Conservation (phyloP, 805 yeast species). For the Yamadazyma takamatsuzukensis region DNA sequence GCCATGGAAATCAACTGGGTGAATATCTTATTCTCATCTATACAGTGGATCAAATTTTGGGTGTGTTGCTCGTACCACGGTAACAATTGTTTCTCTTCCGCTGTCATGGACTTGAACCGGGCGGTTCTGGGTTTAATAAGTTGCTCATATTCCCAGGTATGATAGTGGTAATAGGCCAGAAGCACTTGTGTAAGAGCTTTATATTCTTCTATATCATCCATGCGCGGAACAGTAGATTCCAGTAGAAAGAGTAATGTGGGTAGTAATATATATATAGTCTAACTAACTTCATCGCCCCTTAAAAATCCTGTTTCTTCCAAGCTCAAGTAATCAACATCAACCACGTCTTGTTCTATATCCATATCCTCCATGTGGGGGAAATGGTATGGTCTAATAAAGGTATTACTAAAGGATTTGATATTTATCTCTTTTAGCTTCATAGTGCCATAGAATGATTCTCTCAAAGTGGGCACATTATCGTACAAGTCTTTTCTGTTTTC, state of each 20-base stretch:
- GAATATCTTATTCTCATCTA: constrained; percentile 44
- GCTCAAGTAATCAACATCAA: constrained; percentile 13
- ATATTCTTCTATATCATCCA: constrained; percentile 29
- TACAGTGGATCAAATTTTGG: constrained; percentile 36
- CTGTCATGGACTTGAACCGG: constrained; percentile 26
- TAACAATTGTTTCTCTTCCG: constrained; percentile 38
- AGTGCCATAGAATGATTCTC: constrained; percentile 10
- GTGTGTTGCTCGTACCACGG: constrained; percentile 50
- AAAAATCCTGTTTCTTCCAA: constrained; percentile 14
- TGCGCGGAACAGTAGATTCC: neutral
- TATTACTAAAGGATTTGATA: constrained; percentile 13
- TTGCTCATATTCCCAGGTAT: constrained; percentile 29
- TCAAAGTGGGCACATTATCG: constrained; percentile 18
- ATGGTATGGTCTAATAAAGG: constrained; percentile 14
- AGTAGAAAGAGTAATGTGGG: neutral
- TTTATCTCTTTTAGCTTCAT: constrained; percentile 10
- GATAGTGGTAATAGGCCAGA: constrained; percentile 31
- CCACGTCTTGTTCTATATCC: constrained; percentile 4
- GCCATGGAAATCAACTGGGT: constrained; percentile 38
- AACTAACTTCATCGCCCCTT: constrained; percentile 7
- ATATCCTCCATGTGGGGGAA: constrained; percentile 10
- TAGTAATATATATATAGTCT: too few species aligned
- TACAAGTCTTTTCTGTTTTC: constrained; percentile 26
- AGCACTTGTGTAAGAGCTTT: constrained; percentile 35
- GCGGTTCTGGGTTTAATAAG: constrained; percentile 29